A percentile compares a stretch with the other conserved stretches of the same genome.
Conservation (phyloP, 2,329 filamentous ascomycete species). For the Aspergillus terreus region DNA sequence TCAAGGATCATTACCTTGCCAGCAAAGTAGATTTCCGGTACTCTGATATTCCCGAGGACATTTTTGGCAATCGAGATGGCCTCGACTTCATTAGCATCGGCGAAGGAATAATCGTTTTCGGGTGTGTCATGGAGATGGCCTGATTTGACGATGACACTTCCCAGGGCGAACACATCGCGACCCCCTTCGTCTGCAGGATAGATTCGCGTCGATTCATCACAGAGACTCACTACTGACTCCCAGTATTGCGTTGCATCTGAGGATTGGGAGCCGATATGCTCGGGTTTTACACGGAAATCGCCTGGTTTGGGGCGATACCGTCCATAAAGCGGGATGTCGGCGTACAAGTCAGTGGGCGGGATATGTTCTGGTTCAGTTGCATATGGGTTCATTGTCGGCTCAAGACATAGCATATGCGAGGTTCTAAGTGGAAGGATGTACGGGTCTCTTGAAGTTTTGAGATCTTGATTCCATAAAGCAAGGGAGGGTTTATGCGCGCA, state of each 20-base stretch:
- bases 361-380: conserved; percentile 28
- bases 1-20: conserved; percentile 29
- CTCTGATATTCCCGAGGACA: conserved; percentile 24
- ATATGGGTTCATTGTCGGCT: conserved; percentile 1
- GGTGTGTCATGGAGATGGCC: conserved; percentile 27
- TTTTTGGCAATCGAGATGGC: conserved; percentile 31
- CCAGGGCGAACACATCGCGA: conserved; percentile 43
- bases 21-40: conserved; percentile 39
- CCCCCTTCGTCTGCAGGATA: conserved; percentile 33
- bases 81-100: conserved; percentile 41
- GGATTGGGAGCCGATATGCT: conserved; percentile 50
- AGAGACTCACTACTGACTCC: conserved; percentile 38
- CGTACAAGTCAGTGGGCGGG: conserved; percentile 26
- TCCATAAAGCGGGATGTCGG: conserved; percentile 29
- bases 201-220: conserved; percentile 25
- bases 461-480: too few species aligned
- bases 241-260: conserved; percentile 63
- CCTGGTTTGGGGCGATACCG: conserved; percentile 24
- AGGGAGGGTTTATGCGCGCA: too few species aligned
- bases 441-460: not conserved
- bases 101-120: conserved; percentile 36
- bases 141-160: conserved; percentile 41
- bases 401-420: not conserved
- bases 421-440: not conserved
- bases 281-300: conserved; percentile 35